Percentiles rank a stretch among this genome's conserved stretches.
Conservation (phyloP, 352 stramenopile species). For the Phytophthora sojae region DNA sequence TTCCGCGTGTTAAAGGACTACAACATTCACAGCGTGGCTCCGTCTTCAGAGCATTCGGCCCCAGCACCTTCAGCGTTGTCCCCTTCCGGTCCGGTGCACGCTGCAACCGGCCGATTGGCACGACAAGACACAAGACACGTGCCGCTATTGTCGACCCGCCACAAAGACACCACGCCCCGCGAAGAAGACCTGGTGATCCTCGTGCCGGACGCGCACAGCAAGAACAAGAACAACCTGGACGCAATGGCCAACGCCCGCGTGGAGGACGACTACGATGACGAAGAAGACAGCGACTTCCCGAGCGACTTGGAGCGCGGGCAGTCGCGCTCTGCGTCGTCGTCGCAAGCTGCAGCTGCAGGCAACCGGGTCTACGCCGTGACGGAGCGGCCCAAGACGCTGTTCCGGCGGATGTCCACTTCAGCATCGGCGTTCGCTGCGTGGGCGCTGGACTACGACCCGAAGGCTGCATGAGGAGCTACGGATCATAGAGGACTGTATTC, state of each 20-base stretch:
- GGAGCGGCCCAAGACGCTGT: constrained; percentile 33
- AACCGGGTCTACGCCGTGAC: constrained; percentile 41
- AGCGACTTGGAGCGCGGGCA: constrained; percentile 18
- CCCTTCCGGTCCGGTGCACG: constrained; percentile 7
- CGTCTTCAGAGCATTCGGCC: background rate
- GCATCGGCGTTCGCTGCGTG: constrained; percentile 41
- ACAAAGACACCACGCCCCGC: constrained; percentile 23
- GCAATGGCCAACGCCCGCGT: background rate
- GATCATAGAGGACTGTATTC: too few species aligned
- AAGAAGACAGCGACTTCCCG: background rate
- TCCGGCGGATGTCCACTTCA: constrained; percentile 39
- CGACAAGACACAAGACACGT: background rate
- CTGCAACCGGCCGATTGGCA: background rate
- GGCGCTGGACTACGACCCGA: constrained; percentile 46
- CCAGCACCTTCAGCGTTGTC: constrained; percentile 7
- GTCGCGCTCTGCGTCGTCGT: constrained; percentile 14
- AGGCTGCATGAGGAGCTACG: constrained; percentile 3
- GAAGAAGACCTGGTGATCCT: constrained; percentile 53
- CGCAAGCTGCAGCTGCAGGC: constrained; percentile 10
- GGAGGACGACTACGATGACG: background rate
- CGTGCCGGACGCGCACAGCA: constrained; percentile 16
- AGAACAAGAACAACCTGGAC: constrained; percentile 30
- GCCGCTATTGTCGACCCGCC: constrained; percentile 11
- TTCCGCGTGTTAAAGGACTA: constrained; percentile 70
- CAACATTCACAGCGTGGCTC: constrained; percentile 49